Evolutionary conservation across 2,329 filamentous ascomycete genomes (phyloP).

Genomic region (Gyromitra esculenta): DNA sequence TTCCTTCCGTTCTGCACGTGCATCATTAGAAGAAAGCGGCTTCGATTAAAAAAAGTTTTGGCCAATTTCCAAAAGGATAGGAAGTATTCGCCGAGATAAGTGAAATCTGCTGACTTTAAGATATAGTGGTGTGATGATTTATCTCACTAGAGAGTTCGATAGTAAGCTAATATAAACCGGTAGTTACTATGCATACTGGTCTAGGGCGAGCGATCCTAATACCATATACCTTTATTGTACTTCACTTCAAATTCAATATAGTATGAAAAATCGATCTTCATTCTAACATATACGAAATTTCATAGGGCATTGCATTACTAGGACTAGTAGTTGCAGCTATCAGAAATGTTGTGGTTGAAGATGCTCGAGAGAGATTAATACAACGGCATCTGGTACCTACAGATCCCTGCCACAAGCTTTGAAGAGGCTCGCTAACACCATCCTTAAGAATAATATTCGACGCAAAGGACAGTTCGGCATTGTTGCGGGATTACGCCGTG

Average conservation of each 20-base stretch:
- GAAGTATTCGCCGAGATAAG: background rate
- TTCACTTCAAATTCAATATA: background rate
- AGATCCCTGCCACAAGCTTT: background rate
- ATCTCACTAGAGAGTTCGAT: background rate
- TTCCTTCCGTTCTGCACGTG: background rate
- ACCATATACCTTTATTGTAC: conserved; percentile 29
- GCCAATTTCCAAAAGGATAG: background rate
- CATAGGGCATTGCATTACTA: conserved; percentile 19
- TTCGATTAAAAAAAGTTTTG: background rate
- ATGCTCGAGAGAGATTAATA: conserved; percentile 24
- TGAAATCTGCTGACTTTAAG: background rate
- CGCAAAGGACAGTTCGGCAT: conserved; percentile 8
- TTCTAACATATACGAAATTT: background rate
- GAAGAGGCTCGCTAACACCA: background rate
- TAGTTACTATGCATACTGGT: conserved; percentile 18
- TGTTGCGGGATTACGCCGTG: conserved; percentile 4
- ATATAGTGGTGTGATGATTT: conserved; percentile 4
- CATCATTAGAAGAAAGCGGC: background rate
- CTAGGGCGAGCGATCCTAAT: conserved; percentile 8
- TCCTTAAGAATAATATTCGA: background rate
- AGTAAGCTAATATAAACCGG: background rate
- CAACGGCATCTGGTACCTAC: conserved; percentile 17
- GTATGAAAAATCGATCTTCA: background rate
- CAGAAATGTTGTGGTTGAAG: conserved; percentile 26
- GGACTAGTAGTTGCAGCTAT: conserved; percentile 25